Evolutionary conservation across 2,329 filamentous ascomycete genomes (phyloP).

Genomic region (Fusarium torulosum): DNA sequence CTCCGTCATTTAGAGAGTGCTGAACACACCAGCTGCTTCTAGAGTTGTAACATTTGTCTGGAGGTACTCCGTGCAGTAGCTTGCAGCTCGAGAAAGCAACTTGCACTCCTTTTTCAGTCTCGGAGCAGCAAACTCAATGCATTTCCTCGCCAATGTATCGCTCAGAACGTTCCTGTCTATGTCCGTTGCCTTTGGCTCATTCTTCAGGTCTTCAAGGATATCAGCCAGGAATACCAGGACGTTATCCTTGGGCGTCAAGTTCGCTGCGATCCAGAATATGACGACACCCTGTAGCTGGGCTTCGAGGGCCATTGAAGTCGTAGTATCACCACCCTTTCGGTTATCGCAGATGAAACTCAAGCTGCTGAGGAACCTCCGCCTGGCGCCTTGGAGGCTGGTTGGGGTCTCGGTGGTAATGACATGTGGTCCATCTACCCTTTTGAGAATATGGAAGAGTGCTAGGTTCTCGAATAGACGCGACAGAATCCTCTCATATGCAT

Average conservation of each 20-base stretch:
- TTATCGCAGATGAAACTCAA: constrained; percentile 62
- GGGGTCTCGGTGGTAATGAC: neutral
- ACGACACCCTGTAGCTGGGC: constrained; percentile 47
- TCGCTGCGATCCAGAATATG: constrained; percentile 61
- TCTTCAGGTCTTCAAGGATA: constrained; percentile 40
- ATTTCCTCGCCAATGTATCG: constrained; percentile 7
- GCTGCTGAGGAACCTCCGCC: constrained; percentile 53
- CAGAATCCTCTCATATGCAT: constrained; percentile 28
- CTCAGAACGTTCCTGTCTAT: neutral
- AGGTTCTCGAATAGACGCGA: constrained; percentile 43
- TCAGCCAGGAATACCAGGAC: constrained; percentile 50
- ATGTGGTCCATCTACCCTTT: constrained; percentile 30
- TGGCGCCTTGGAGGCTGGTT: constrained; percentile 3
- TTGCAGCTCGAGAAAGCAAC: constrained; percentile 26
- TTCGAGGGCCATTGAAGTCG: constrained; percentile 61
- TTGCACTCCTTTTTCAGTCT: constrained; percentile 45
- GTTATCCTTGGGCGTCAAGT: constrained; percentile 45
- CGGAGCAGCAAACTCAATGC: constrained; percentile 31
- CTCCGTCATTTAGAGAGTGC: too few species aligned
- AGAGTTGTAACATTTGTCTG: neutral
- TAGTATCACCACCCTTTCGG: constrained; percentile 59
- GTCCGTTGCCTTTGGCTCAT: neutral
- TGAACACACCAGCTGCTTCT: constrained; percentile 16
- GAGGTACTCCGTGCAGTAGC: constrained; percentile 31
- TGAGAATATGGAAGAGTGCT: constrained; percentile 33